Conservation (phyloP, 805 yeast species). For the Candida michaelii region DNA sequence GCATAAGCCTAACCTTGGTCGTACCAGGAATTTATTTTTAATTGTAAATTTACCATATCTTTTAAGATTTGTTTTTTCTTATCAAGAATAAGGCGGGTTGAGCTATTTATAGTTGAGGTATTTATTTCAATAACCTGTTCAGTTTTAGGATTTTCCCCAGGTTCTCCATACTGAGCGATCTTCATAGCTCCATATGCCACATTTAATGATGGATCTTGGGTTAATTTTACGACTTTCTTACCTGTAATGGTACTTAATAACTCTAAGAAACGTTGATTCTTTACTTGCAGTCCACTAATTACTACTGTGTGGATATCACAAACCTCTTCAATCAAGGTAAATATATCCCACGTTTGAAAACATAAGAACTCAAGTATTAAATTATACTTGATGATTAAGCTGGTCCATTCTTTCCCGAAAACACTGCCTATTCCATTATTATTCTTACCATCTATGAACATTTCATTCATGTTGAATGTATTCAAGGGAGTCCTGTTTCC, state of each 20-base stretch:
- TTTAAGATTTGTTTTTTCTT: background rate
- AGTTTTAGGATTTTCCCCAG: no score
- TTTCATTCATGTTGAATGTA: slow-evolving; percentile 49
- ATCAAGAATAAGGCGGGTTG: background rate
- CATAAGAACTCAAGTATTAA: slow-evolving; percentile 50
- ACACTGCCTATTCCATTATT: slow-evolving; percentile 16
- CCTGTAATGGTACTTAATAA: slow-evolving; percentile 10
- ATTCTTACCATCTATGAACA: slow-evolving; percentile 46
- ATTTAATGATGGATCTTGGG: slow-evolving; percentile 7
- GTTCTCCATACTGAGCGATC: background rate
- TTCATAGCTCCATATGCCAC: slow-evolving; percentile 16
- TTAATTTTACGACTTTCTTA: slow-evolving; percentile 2
- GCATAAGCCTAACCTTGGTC: no score
- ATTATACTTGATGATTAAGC: slow-evolving; percentile 44
- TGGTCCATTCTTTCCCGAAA: slow-evolving; percentile 28
- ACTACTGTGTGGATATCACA: slow-evolving; percentile 28
- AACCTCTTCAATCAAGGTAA: slow-evolving; percentile 17
- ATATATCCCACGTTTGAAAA: slow-evolving; percentile 47
- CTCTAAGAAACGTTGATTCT: slow-evolving; percentile 40
- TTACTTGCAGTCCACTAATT: slow-evolving; percentile 57
- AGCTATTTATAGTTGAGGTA: no score
- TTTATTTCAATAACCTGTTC: no score
- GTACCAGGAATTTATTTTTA: background rate
- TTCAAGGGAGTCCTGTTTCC: slow-evolving; percentile 62
- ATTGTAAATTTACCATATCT: slow-evolving; percentile 1